These are phyloP conservation scores for Leucocoprinus birnbaumii DNA, from an alignment of 768 basidiomycete species.

Conservation along the genomic window DNA sequence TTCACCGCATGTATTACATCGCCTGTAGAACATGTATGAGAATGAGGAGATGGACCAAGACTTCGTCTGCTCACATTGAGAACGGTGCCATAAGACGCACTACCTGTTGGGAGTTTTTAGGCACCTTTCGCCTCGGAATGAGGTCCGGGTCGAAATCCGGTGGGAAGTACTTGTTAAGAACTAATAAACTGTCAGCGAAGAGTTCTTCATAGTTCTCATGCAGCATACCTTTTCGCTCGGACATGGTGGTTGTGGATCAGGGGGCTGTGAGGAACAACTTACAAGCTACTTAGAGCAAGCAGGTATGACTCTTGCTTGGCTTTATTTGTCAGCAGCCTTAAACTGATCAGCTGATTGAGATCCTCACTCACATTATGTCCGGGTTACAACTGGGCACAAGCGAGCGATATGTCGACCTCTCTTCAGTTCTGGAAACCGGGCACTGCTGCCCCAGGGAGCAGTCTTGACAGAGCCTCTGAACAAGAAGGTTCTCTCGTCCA, in stretches of 20 bases:
- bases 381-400: too few species aligned
- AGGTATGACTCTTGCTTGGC: background rate
- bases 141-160: constrained; percentile 98
- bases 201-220: background rate
- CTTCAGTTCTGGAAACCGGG: constrained; percentile 91
- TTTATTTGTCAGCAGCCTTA: background rate
- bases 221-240: constrained; percentile 73
- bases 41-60: constrained; percentile 9
- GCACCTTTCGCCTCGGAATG: constrained; percentile 86
- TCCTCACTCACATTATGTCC: constrained; percentile 21
- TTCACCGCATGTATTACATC: constrained; percentile 94
- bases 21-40: constrained; percentile 42
- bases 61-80: constrained; percentile 69
- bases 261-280: background rate
- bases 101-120: constrained; percentile 94
- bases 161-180: constrained; percentile 94
- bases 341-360: background rate
- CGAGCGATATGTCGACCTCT: constrained; percentile 37
- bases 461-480: constrained; percentile 79
- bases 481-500: constrained; percentile 70
- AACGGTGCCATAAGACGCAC: constrained; percentile 99
- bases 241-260: constrained; percentile 47
- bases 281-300: background rate
- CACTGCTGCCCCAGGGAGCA: constrained; percentile 79
- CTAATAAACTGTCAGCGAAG: constrained; percentile 32